phyloP scores from a whole-genome alignment of 1,284 basidiomycete species.

The Puccinia sorghi region DNA sequence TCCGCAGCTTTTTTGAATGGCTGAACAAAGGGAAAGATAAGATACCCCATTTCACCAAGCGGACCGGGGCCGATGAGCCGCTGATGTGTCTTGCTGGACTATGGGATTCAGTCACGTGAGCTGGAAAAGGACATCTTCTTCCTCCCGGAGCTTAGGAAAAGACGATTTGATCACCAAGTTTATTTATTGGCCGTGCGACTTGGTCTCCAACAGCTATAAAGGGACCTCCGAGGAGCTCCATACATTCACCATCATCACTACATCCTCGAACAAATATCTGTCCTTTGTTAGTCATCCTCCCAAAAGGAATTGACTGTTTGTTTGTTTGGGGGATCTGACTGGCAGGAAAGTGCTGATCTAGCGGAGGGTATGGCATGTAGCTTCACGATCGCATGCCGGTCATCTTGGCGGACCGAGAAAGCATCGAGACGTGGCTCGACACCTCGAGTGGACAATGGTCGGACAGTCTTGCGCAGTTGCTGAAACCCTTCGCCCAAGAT shows the following conservation, averaged over 20 bases:
- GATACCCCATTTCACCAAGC: slow-evolving; percentile 76
- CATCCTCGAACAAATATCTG: slow-evolving; percentile 60
- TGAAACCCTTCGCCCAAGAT: slow-evolving; percentile 68
- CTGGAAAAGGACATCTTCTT: background rate
- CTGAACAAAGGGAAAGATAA: slow-evolving; percentile 75
- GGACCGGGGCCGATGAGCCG: slow-evolving; percentile 62
- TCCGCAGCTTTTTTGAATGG: slow-evolving; percentile 83
- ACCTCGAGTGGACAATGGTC: slow-evolving; percentile 69
- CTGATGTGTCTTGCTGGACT: slow-evolving; percentile 85
- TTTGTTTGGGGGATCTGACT: too few species aligned
- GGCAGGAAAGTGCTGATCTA: background rate
- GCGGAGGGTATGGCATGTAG: slow-evolving; percentile 63
- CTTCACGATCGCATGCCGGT: slow-evolving; percentile 91
- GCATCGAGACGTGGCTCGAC: slow-evolving; percentile 76
- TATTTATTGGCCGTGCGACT: background rate
- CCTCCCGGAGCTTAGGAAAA: too few species aligned
- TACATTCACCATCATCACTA: slow-evolving; percentile 88
- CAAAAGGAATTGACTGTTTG: background rate
- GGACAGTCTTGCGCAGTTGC: slow-evolving; percentile 65
- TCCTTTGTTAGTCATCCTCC: slow-evolving; percentile 55
- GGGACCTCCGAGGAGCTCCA: slow-evolving; percentile 68
- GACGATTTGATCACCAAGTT: too few species aligned
- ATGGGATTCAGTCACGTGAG: slow-evolving; percentile 69
- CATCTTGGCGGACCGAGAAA: slow-evolving; percentile 68
- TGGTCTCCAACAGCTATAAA: slow-evolving; percentile 56